Percentiles rank a stretch among this genome's conserved stretches.
These are phyloP conservation scores for Globomyces pollinis-pini DNA, from an alignment of 192 early-diverging fungal genomes.

Conservation along the genomic window DNA sequence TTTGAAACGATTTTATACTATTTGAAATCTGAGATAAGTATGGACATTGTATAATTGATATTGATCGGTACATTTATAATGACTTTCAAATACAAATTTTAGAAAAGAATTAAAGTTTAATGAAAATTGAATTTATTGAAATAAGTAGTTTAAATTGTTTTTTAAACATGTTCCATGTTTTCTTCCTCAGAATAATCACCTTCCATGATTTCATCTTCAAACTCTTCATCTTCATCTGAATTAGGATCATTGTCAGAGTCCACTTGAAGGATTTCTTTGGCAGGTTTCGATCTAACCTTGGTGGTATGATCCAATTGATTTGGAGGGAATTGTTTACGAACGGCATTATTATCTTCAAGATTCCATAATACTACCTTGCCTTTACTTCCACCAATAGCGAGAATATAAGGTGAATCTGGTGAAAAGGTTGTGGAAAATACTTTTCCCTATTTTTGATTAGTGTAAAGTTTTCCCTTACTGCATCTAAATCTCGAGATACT, in stretches of 20 bases:
- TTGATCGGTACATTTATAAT: no score
- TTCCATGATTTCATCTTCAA: slow-evolving; percentile 15
- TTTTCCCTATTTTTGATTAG: slow-evolving; percentile 39
- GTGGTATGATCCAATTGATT: no score
- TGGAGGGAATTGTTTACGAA: slow-evolving; percentile 56
- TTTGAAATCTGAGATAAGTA: no score
- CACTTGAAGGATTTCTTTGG: slow-evolving; percentile 17
- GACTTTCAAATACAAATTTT: no score
- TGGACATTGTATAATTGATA: no score
- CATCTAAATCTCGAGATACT: slow-evolving; percentile 74
- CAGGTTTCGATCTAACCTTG: not conserved
- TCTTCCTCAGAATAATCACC: slow-evolving; percentile 28
- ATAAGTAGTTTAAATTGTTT: not conserved
- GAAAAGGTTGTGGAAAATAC: slow-evolving; percentile 85
- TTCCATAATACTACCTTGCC: slow-evolving; percentile 94
- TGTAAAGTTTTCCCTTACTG: slow-evolving; percentile 38
- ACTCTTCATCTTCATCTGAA: slow-evolving; percentile 28
- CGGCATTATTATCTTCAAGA: slow-evolving; percentile 75
- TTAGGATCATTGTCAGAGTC: slow-evolving; percentile 27
- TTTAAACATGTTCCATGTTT: slow-evolving; percentile 6
- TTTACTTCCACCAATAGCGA: slow-evolving; percentile 80
- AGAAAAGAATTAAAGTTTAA: no score
- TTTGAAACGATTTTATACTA: no score
- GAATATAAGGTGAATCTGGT: slow-evolving; percentile 81
- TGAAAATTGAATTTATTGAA: no score